Evolutionary conservation across 108 stramenopile species (phyloP).

Genomic region (Chaetoceros tenuissimus): DNA sequence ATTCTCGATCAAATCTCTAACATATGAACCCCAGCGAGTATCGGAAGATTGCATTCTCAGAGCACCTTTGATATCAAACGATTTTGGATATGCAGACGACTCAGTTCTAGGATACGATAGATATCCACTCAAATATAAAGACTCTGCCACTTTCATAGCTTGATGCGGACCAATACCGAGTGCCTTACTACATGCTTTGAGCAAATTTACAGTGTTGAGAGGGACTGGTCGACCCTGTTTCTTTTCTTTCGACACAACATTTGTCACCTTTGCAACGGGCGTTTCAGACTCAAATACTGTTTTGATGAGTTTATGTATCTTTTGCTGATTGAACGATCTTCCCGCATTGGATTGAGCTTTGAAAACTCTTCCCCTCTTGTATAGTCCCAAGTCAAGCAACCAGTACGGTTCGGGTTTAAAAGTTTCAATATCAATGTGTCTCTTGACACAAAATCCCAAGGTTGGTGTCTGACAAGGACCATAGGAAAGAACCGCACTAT

Average conservation of each 20-base stretch:
- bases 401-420: slow-evolving; percentile 91
- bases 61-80: slow-evolving; percentile 72
- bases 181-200: slow-evolving; percentile 79
- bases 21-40: slow-evolving; percentile 66
- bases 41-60: slow-evolving; percentile 63
- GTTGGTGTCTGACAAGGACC: slow-evolving; percentile 98
- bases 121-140: slow-evolving; percentile 79
- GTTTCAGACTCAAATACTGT: slow-evolving; percentile 36
- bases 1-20: slow-evolving; percentile 39
- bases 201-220: slow-evolving; percentile 66
- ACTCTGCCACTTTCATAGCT: slow-evolving; percentile 68
- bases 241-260: slow-evolving; percentile 64
- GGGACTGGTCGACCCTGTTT: slow-evolving; percentile 82
- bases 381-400: slow-evolving; percentile 60
- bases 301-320: slow-evolving; percentile 42
- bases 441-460: slow-evolving; percentile 91
- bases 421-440: slow-evolving; percentile 90
- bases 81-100: slow-evolving; percentile 69
- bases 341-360: slow-evolving; percentile 60
- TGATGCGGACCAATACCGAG: slow-evolving; percentile 78
- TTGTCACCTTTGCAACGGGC: slow-evolving; percentile 38
- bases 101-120: slow-evolving; percentile 82
- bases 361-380: slow-evolving; percentile 67
- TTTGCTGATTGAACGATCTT: slow-evolving; percentile 59
- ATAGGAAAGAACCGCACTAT: slow-evolving; percentile 82